Evolutionary conservation across 2,329 filamentous ascomycete species (phyloP), one percentile per base, ranked within the genome.

Genomic region (Fusarium nelsonii): DNA sequence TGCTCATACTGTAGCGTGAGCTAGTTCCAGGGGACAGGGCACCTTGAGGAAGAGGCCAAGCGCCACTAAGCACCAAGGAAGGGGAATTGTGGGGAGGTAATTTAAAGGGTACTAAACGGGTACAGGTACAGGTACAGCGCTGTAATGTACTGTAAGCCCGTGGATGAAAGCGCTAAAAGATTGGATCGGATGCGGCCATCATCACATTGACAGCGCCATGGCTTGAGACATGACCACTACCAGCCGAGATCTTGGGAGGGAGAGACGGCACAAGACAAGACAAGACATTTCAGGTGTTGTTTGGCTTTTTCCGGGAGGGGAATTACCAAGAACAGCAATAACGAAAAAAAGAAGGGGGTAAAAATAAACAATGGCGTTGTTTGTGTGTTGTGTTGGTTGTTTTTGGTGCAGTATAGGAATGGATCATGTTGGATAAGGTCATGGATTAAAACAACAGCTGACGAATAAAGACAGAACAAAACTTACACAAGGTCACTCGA

Each of bases 1-100:
- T 49, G 33, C 46, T 23, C 58, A 68, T 72, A 66, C 45, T 58
- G 64, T 62, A 72, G 68, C 34, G 48, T 40, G 23, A 39, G 48
- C 48, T 51, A 34, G n/a, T 26, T 51, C 48, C 48, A 51, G 48
- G 48, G 34, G 48, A 62, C 59, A 68, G 65, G 72, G 52, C 34
- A 68, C 60, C 54, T 62, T 53, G 58, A 54, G 58, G 23, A 23
- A 23, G 23, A 23, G 23, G 23, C 23, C 23, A 45, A 16, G 58
- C 69, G 71, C 71, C 71, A 74, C 69, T 40, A 39, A 51, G 48
- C 48, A 40, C 48, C 34, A 39, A 51, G 34, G 44, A 58, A 74
- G 68, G 73, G 73, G 63, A 74, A 74, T 66, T 70, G 73, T 74
- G 73, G 73, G 65, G 57, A 65, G 46, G 56, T 56, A 74, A 74